phyloP scores from a whole-genome alignment of 352 stramenopile genomes.

The Peronospora belbahrii region DNA sequence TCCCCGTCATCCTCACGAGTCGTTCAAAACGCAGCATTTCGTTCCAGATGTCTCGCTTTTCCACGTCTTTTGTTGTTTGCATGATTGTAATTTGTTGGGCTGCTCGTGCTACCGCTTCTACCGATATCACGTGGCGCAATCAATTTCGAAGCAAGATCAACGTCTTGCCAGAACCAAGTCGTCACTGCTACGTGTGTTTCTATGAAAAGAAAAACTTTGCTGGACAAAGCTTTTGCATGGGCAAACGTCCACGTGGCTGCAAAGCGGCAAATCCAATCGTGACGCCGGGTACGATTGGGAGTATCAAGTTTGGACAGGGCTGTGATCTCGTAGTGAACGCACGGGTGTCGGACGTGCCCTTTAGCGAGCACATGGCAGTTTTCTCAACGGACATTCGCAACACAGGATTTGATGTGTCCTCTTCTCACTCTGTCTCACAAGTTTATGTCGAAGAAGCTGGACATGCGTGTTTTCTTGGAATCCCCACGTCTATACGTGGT shows the following conservation, averaged over 20 bases:
- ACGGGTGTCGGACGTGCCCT: slow-evolving; percentile 30
- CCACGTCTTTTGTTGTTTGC: not conserved
- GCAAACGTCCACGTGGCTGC: slow-evolving; percentile 20
- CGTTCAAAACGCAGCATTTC: not conserved
- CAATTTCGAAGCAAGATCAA: slow-evolving; percentile 24
- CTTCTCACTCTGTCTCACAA: slow-evolving; percentile 28
- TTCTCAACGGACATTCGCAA: slow-evolving; percentile 20
- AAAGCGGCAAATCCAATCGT: slow-evolving; percentile 28
- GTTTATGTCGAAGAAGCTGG: slow-evolving; percentile 43
- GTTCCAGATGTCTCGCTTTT: slow-evolving; percentile 12
- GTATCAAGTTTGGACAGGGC: slow-evolving; percentile 33
- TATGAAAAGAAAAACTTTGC: slow-evolving; percentile 30
- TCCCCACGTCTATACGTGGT: slow-evolving; percentile 1
- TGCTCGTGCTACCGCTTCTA: slow-evolving; percentile 4
- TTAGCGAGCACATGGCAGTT: slow-evolving; percentile 26
- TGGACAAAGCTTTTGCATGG: slow-evolving; percentile 30
- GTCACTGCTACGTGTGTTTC: slow-evolving; percentile 35
- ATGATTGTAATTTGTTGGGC: slow-evolving; percentile 6
- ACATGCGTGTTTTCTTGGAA: slow-evolving; percentile 30
- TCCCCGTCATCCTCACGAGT: not conserved
- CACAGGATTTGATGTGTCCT: slow-evolving; percentile 28
- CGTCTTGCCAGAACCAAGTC: slow-evolving; percentile 14
- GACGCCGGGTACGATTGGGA: slow-evolving; percentile 31
- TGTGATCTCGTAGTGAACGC: slow-evolving; percentile 37
- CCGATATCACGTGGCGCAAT: slow-evolving; percentile 12